A percentile compares a stretch with the other conserved stretches of the same genome.
Conservation (phyloP, 441 rosid genomes). For the Gossypium schwendimanii region DNA sequence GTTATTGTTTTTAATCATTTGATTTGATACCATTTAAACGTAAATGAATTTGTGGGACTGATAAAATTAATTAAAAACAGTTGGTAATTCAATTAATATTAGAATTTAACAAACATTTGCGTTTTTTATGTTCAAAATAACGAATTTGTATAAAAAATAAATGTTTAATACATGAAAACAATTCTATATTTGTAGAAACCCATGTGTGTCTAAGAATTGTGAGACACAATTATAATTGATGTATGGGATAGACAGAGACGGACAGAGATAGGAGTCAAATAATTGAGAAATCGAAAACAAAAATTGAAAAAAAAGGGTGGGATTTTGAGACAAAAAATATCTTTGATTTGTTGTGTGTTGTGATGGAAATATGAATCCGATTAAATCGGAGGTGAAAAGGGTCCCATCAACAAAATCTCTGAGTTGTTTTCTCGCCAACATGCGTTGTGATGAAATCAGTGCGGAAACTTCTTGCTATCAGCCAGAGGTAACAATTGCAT, state of each 20-base stretch:
- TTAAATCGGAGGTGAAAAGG: not conserved
- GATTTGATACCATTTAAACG: not conserved
- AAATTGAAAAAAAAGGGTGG: not conserved
- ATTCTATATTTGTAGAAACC: too few relatives aligned
- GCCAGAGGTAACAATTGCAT: not conserved
- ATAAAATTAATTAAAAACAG: not conserved
- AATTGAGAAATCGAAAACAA: not conserved
- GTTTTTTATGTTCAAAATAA: not conserved
- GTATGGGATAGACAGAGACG: not conserved
- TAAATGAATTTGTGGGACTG: not conserved
- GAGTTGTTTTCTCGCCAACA: not conserved
- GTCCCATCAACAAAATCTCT: not conserved
- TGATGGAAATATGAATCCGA: not conserved
- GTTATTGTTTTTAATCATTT: not conserved
- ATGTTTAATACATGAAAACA: too few relatives aligned
- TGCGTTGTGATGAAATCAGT: not conserved
- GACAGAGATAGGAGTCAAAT: not conserved
- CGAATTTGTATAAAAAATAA: not conserved
- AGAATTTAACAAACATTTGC: too few relatives aligned
- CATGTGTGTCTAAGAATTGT: not conserved
- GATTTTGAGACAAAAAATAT: not conserved
- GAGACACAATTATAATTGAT: not conserved
- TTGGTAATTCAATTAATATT: too few relatives aligned
- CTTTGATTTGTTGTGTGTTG: not conserved
- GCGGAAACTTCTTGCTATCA: not conserved